phyloP scores from a whole-genome alignment of 1,284 basidiomycete genomes.

The Marasmius sp. region DNA sequence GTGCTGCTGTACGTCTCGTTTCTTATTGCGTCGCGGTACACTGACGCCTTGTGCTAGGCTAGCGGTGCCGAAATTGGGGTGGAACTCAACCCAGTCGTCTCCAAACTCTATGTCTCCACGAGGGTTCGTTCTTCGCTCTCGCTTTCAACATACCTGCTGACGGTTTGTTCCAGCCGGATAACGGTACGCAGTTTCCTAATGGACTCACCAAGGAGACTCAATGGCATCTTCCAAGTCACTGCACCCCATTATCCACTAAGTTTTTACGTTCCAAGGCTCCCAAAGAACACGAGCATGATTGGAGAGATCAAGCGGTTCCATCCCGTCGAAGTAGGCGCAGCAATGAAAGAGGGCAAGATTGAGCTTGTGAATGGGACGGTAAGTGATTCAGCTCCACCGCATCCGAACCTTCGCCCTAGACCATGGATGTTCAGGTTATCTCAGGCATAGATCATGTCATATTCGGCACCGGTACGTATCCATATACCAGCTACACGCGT shows the following conservation, averaged over 20 bases:
- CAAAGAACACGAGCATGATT: slow-evolving; percentile 28
- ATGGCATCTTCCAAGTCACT: slow-evolving; percentile 1
- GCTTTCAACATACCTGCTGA: not conserved
- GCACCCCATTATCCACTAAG: slow-evolving; percentile 4
- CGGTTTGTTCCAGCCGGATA: slow-evolving; percentile 2
- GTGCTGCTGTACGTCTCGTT: not conserved
- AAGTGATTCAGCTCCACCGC: slow-evolving; percentile 9
- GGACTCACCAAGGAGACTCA: not conserved
- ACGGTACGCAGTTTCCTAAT: slow-evolving; percentile 4
- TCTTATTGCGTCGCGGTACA: not conserved
- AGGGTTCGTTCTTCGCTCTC: slow-evolving; percentile 21
- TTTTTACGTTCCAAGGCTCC: slow-evolving; percentile 23
- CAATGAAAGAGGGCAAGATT: slow-evolving; percentile 30
- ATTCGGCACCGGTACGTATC: slow-evolving; percentile 33
- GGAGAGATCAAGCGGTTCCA: slow-evolving; percentile 32
- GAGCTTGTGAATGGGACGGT: slow-evolving; percentile 42
- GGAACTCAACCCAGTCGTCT: slow-evolving; percentile 32
- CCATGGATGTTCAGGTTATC: slow-evolving; percentile 24
- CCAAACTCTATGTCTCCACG: slow-evolving; percentile 35
- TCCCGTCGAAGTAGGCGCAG: slow-evolving; percentile 1
- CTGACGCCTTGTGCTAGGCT: slow-evolving; percentile 22
- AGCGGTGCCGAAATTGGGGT: slow-evolving; percentile 43
- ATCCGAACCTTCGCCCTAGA: not conserved
- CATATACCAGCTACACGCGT: not conserved
- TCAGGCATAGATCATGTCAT: slow-evolving; percentile 38